phyloP scores from a whole-genome alignment of 305 asterid genomes.

The Stenogyne calaminthoides region DNA sequence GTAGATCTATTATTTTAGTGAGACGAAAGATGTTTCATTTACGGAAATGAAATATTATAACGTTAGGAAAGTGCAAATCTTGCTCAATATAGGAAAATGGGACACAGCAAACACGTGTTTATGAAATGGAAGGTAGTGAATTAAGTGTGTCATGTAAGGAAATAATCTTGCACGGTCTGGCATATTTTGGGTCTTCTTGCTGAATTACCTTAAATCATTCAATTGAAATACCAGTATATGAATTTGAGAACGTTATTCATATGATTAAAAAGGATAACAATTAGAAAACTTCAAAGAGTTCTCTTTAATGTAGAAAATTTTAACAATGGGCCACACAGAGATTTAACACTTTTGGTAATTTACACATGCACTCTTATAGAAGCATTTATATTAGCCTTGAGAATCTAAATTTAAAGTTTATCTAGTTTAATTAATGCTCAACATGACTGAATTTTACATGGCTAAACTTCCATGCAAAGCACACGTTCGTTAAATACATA shows the following conservation, averaged over 20 bases:
- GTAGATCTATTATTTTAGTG: not conserved
- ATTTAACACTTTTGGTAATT: not conserved
- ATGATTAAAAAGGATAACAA: no score
- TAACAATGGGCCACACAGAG: slow-evolving; percentile 6
- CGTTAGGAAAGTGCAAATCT: not conserved
- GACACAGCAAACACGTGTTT: not conserved
- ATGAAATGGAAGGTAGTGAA: not conserved
- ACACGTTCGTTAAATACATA: no score
- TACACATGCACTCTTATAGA: not conserved
- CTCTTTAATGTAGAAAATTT: no score
- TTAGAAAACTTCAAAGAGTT: no score
- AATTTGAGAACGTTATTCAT: no score
- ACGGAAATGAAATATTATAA: not conserved
- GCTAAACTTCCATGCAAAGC: no score
- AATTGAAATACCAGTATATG: no score
- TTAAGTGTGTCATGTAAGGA: not conserved
- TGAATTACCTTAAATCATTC: no score
- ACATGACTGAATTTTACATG: not conserved
- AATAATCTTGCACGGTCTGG: not conserved
- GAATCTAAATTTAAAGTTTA: not conserved
- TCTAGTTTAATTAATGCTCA: not conserved
- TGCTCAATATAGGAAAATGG: not conserved
- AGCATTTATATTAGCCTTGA: not conserved
- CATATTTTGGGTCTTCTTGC: no score
- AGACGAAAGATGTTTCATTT: not conserved